Evolutionary conservation across 768 basidiomycete species (phyloP).

Genomic region (Suillus discolor): DNA sequence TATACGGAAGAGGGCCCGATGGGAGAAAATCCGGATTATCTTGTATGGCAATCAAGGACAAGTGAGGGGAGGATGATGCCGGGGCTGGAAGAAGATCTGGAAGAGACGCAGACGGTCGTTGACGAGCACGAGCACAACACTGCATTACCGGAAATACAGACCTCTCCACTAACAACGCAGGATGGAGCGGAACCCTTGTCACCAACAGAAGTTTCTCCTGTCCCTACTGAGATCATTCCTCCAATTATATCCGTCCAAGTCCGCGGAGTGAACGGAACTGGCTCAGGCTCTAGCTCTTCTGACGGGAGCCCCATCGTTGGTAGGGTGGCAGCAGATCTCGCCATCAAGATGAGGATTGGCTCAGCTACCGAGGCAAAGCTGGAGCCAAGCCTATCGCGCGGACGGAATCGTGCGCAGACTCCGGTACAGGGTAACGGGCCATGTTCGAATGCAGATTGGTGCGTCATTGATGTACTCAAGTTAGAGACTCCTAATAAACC

Average conservation of each 20-base stretch:
- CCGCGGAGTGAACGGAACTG: constrained; percentile 18
- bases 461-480: constrained; percentile 17
- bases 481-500: neutral
- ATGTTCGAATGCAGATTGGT: constrained; percentile 46
- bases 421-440: constrained; percentile 53
- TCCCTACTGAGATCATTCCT: neutral
- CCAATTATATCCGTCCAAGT: neutral
- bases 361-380: constrained; percentile 21
- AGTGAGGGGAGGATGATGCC: neutral
- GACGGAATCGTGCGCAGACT: constrained; percentile 54
- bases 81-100: constrained; percentile 7
- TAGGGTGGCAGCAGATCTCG: constrained; percentile 16
- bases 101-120: constrained; percentile 6
- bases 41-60: neutral
- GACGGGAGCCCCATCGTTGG: constrained; percentile 46
- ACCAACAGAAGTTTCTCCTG: constrained; percentile 2
- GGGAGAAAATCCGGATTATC: constrained; percentile 42
- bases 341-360: neutral
- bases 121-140: constrained; percentile 12
- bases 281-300: constrained; percentile 49
- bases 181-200: constrained; percentile 10
- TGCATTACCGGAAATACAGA: constrained; percentile 1
- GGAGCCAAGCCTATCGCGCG: constrained; percentile 40
- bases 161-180: constrained; percentile 1
- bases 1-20: constrained; percentile 42